These are phyloP conservation scores for Penicillium sp. DNA, from an alignment of 2,329 filamentous ascomycete species.

Conservation along the genomic window DNA sequence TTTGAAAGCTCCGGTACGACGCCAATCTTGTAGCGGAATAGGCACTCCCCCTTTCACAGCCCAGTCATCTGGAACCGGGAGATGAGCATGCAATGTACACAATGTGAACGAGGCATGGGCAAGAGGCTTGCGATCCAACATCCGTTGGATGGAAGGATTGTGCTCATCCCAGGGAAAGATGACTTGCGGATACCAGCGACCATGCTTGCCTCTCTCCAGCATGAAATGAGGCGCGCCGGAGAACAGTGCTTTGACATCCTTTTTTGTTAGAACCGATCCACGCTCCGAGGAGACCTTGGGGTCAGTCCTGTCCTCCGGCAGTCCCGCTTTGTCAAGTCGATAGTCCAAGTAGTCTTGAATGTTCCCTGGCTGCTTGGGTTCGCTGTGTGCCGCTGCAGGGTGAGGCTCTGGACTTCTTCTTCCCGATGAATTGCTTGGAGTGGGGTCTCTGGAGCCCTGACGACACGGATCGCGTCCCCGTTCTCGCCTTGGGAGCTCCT, in stretches of 20 bases:
- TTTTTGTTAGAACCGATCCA: constrained; percentile 31
- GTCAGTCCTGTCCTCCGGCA: background rate
- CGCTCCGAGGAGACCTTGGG: background rate
- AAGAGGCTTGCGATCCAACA: constrained; percentile 46
- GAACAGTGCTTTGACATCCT: constrained; percentile 47
- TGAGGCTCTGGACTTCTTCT: constrained; percentile 10
- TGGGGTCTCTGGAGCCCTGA: constrained; percentile 7
- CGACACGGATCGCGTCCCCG: constrained; percentile 4
- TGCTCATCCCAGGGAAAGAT: constrained; percentile 51
- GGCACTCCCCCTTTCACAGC: constrained; percentile 34
- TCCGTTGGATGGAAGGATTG: constrained; percentile 43
- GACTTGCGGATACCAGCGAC: constrained; percentile 48
- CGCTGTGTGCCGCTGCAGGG: constrained; percentile 18
- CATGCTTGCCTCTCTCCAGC: constrained; percentile 47
- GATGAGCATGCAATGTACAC: constrained; percentile 49
- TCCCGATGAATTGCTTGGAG: constrained; percentile 5
- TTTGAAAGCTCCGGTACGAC: constrained; percentile 33
- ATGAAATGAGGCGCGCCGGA: constrained; percentile 51
- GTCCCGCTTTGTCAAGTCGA: constrained; percentile 21
- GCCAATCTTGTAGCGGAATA: constrained; percentile 30
- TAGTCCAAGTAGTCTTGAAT: constrained; percentile 33
- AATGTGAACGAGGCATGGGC: constrained; percentile 48
- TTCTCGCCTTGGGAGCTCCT: background rate
- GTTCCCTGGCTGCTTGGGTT: constrained; percentile 35
- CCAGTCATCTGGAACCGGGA: constrained; percentile 47